Base-by-base conservation (phyloP, 1,284 basidiomycete species). In the Boletellus dicymbophilus region DNA sequence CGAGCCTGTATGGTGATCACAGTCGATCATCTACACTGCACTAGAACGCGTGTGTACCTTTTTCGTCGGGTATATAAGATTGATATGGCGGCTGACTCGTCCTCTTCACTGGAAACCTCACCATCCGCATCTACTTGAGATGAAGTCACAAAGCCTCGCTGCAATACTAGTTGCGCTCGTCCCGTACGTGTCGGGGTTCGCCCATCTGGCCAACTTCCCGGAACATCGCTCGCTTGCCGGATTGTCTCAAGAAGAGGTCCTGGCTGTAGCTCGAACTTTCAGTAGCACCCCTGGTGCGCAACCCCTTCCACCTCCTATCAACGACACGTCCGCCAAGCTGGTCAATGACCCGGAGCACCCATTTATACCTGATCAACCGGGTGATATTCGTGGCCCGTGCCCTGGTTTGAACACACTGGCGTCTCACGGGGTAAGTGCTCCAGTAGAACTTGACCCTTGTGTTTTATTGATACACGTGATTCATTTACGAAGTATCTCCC, bases 371-470 rank as follows among this genome's bases (percentile, higher is more conserved):
- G 48, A 52, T 27, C 48, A 10, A 12, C 55, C 61, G 20, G 56
- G 64, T 23, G 65, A 70, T 20, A 54, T 68, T 18, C 62, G 84
- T 22, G 68, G 72, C 16, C 76, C 77, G 1, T 78, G 76, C 48
- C 77, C 81, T 5, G 81, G 71, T 13, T 61, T 78, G 28, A 79
- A 78, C 50, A 61, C 74, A 1, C 60, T 77, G 18, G 75, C 73
- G n/a, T 77, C 76, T 58, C 72, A 75, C 33, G 72, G 73, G 21
- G 61, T 67, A n/a, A 52, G 61, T 51, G 20, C n/a, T 20, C 23
- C 13, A 1, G 10, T 16, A 6, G 18, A n/a, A n/a, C n/a, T n/a
- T n/a, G n/a, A n/a, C n/a, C n/a, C n/a, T n/a, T n/a, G n/a, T n/a
- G n/a, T 25, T 10, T 41, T 10, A 0, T 11, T 22, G 25, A 38